phyloP scores from a whole-genome alignment of 2,329 filamentous ascomycete species.

The Pseudogymnoascus sp. region DNA sequence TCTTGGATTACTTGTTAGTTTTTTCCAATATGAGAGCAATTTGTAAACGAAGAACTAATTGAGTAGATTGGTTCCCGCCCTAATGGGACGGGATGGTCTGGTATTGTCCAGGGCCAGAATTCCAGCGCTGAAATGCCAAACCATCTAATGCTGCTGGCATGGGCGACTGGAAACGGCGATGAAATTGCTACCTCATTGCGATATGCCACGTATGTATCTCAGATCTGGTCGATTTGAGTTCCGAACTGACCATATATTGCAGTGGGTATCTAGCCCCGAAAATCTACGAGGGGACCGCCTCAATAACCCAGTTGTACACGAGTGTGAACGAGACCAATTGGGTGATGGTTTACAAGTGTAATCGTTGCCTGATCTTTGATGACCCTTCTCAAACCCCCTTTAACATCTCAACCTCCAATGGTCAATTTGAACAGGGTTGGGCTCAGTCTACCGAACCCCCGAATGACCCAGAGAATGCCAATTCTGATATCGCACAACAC shows the following conservation, averaged over 20 bases:
- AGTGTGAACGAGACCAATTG: conserved; percentile 52
- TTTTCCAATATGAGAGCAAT: neutral
- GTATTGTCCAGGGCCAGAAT: conserved; percentile 46
- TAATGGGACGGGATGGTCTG: conserved; percentile 49
- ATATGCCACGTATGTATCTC: conserved; percentile 37
- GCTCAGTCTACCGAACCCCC: conserved; percentile 40
- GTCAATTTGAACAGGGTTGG: conserved; percentile 46
- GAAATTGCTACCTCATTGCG: conserved; percentile 51
- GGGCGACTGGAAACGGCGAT: conserved; percentile 45
- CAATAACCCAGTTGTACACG: conserved; percentile 52
- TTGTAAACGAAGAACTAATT: neutral
- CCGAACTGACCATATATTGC: neutral
- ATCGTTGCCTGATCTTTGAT: conserved; percentile 49
- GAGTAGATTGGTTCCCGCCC: conserved; percentile 35
- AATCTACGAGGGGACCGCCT: conserved; percentile 54
- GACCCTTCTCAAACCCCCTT: conserved; percentile 38
- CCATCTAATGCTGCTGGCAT: conserved; percentile 46
- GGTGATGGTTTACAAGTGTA: conserved; percentile 58
- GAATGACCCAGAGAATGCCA: conserved; percentile 36
- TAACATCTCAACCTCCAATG: conserved; percentile 38
- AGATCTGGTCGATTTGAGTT: neutral
- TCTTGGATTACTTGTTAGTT: conserved; percentile 49
- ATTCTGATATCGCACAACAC: conserved; percentile 45
- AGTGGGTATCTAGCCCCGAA: conserved; percentile 52
- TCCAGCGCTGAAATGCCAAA: conserved; percentile 42